Evolutionary conservation across 768 basidiomycete genomes (phyloP).

Genomic region (Hirschioporus abietinus): DNA sequence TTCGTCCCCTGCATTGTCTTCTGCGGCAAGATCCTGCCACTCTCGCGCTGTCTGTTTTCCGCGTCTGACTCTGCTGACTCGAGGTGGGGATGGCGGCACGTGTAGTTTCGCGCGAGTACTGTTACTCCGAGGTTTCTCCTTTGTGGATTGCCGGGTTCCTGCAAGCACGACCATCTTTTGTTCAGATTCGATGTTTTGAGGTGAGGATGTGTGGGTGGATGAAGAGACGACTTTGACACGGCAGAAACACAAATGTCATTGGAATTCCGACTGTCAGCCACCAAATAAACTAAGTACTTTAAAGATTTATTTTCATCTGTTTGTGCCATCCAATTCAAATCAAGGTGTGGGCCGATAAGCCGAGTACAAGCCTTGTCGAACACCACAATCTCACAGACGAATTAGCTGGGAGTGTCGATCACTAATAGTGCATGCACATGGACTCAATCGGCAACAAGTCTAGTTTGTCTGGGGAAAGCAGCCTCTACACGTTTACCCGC

Average conservation of each 20-base stretch:
- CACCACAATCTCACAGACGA: not conserved
- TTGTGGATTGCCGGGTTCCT: not conserved
- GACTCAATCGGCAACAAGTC: not conserved
- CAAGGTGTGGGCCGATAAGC: not conserved
- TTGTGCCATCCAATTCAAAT: not conserved
- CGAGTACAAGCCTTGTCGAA: not conserved
- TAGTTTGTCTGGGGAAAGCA: not conserved
- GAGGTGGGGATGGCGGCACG: not conserved
- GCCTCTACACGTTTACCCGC: not conserved
- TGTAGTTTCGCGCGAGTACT: not conserved
- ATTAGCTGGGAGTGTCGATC: not conserved
- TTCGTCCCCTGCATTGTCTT: not conserved
- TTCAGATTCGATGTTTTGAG: not conserved
- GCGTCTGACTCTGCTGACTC: not conserved
- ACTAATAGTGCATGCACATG: not conserved
- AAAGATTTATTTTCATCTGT: not conserved
- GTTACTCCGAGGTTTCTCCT: not conserved
- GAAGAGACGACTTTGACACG: not conserved
- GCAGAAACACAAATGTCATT: not conserved
- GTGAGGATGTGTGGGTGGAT: not conserved
- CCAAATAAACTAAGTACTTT: not conserved
- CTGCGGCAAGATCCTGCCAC: not conserved
- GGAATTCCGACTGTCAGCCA: not conserved
- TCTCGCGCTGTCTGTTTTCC: not conserved
- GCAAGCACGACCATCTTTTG: not conserved